These are phyloP conservation scores for Malassezia slooffiae DNA, from an alignment of 1,284 basidiomycete species.

Conservation along the genomic window DNA sequence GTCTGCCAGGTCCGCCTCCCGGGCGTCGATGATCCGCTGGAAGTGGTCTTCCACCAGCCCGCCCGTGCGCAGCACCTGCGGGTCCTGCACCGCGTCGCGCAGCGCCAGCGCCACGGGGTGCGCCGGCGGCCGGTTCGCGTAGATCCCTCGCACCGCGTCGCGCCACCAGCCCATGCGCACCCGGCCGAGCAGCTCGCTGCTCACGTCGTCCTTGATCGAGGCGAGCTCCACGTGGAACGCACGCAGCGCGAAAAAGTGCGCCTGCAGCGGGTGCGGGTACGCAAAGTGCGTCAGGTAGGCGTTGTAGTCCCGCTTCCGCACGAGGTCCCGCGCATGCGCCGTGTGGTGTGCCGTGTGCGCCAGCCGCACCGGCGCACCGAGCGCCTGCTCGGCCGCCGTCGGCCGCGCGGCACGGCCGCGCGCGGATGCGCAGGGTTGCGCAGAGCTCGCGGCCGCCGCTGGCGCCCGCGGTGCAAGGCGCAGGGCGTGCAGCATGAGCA, in stretches of 20 bases:
- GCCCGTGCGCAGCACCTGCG: conserved; percentile 21
- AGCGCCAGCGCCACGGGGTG: conserved; percentile 39
- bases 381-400: no score
- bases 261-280: conserved; percentile 30
- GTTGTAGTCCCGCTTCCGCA: conserved; percentile 25
- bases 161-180: conserved; percentile 45
- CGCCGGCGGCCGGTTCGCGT: conserved; percentile 29
- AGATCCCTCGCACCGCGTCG: conserved; percentile 34
- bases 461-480: no score
- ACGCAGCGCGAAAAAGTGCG: conserved; percentile 39
- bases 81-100: conserved; percentile 35
- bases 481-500: no score
- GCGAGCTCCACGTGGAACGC: conserved; percentile 41
- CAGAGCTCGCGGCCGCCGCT: no score
- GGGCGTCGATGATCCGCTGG: conserved; percentile 35
- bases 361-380: background rate
- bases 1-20: conserved; percentile 37
- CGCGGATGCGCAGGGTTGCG: no score
- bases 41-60: conserved; percentile 43
- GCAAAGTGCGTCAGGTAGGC: conserved; percentile 39
- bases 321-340: background rate
- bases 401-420: no score
- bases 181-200: conserved; percentile 40
- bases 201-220: conserved; percentile 33
- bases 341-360: no score